Evolutionary conservation across 257 asterid species (phyloP).

Genomic region (Plantago elongata): DNA sequence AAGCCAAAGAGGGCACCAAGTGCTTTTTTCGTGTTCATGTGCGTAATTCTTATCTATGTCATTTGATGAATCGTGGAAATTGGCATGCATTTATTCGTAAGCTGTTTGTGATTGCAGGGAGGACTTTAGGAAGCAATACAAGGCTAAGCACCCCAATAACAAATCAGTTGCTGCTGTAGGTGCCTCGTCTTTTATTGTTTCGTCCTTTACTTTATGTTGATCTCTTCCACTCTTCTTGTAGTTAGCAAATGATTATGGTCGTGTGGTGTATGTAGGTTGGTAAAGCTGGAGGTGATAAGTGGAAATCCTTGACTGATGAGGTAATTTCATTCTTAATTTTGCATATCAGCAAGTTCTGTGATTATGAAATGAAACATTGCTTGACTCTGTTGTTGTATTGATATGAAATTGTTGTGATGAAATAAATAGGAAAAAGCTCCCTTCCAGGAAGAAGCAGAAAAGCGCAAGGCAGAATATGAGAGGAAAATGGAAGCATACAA

Average conservation of each 20-base stretch:
- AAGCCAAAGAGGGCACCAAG: conserved; percentile 74
- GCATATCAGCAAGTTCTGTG: background rate
- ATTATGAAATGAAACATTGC: too few species aligned
- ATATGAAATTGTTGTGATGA: background rate
- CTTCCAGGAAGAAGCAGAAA: conserved; percentile 39
- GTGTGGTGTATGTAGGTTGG: conserved; percentile 44
- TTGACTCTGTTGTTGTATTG: too few species aligned
- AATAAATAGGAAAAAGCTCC: conserved; percentile 62
- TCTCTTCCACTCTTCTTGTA: background rate
- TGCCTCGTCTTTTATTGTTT: background rate
- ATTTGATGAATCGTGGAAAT: background rate
- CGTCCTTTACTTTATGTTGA: background rate
- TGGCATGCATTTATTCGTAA: background rate
- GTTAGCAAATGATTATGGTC: background rate
- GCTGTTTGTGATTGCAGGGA: conserved; percentile 39
- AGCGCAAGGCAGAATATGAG: conserved; percentile 61
- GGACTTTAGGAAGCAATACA: conserved; percentile 50
- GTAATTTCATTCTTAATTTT: conserved; percentile 23
- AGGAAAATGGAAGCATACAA: conserved; percentile 58
- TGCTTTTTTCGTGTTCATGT: conserved; percentile 72
- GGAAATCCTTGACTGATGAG: conserved; percentile 54
- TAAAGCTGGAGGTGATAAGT: conserved; percentile 61
- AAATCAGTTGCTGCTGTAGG: conserved; percentile 65
- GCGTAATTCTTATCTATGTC: conserved; percentile 4
- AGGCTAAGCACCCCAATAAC: conserved; percentile 54